Evolutionary conservation across 768 basidiomycete genomes (phyloP).

Genomic region (Suillus fuscotomentosus): DNA sequence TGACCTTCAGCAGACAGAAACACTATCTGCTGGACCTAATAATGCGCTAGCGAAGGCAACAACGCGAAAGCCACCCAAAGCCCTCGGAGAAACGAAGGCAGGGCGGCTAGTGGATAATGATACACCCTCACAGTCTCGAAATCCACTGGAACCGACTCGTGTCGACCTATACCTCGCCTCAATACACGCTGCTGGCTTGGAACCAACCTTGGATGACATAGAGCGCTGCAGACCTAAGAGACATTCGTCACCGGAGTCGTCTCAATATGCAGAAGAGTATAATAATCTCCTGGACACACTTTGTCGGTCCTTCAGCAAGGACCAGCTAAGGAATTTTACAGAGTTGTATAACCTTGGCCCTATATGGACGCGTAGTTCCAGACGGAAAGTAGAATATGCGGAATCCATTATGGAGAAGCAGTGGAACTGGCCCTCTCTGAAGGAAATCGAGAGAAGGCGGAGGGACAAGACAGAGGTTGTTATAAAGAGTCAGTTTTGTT

Average conservation of each 20-base stretch:
- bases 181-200: conserved; percentile 42
- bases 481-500: conserved; percentile 41
- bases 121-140: conserved; percentile 12
- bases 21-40: neutral
- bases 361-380: conserved; percentile 30
- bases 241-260: conserved; percentile 39
- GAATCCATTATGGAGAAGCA: conserved; percentile 57
- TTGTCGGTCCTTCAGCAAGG: conserved; percentile 59
- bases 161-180: conserved; percentile 58
- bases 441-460: conserved; percentile 47
- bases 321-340: conserved; percentile 58
- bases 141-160: conserved; percentile 41
- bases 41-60: neutral
- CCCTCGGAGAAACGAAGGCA: neutral
- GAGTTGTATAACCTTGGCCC: conserved; percentile 44
- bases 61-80: neutral
- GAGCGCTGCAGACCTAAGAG: conserved; percentile 51
- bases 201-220: conserved; percentile 59
- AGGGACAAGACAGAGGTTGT: conserved; percentile 49
- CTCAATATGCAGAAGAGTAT: conserved; percentile 53
- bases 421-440: conserved; percentile 70
- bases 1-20: neutral
- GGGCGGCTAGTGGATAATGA: neutral
- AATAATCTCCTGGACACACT: conserved; percentile 50
- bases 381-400: conserved; percentile 41